Conservation (phyloP, 176 grass and related monocot genomes). For the Oryza rufipogon region DNA sequence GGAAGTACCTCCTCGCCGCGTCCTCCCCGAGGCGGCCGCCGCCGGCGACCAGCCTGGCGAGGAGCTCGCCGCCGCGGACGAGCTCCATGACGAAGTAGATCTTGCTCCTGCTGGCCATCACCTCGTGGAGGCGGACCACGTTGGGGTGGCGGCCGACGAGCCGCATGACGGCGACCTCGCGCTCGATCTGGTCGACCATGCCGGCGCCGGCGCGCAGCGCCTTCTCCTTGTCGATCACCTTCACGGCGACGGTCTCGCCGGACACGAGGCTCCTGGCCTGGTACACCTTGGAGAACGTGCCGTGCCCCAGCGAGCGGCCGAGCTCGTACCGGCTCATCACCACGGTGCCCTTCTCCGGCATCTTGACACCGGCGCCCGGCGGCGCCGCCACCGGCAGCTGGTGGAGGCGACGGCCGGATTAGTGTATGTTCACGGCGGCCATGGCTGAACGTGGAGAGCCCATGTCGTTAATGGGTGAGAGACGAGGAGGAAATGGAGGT, state of each 20-base stretch:
- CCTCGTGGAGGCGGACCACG: conserved; percentile 76
- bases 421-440: neutral
- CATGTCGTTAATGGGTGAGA: neutral
- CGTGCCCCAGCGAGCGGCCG: conserved; percentile 65
- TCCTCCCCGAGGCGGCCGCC: conserved; percentile 86
- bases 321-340: conserved; percentile 79
- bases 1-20: conserved; percentile 72
- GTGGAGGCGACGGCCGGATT: neutral
- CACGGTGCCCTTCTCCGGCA: conserved; percentile 18
- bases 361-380: neutral
- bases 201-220: conserved; percentile 60
- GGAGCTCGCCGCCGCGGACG: conserved; percentile 77
- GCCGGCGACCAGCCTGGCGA: conserved; percentile 62
- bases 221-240: conserved; percentile 81
- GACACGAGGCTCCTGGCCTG: conserved; percentile 58
- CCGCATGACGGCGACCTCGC: conserved; percentile 75
- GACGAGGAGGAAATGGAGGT: neutral
- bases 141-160: conserved; percentile 72
- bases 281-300: conserved; percentile 86
- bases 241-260: conserved; percentile 68
- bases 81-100: conserved; percentile 95
- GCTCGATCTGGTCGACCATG: conserved; percentile 55
- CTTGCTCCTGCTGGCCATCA: conserved; percentile 86
- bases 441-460: neutral
- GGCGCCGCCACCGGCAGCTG: neutral